Evolutionary conservation across 768 basidiomycete genomes (phyloP).

Genomic region (Lentinula boryana): DNA sequence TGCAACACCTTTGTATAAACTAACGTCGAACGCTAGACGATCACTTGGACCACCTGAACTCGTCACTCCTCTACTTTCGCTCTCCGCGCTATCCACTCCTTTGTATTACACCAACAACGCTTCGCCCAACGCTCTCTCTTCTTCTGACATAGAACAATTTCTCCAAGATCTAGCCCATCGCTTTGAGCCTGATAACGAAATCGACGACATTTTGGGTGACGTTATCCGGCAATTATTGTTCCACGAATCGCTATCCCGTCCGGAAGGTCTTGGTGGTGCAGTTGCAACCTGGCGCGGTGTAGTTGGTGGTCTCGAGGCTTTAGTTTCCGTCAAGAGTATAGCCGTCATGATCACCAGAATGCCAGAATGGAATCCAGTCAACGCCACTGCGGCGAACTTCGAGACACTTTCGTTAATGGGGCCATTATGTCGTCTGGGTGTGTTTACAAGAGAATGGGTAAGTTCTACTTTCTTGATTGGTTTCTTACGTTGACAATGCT

Average conservation of each 20-base stretch:
- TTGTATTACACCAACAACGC: conserved; percentile 43
- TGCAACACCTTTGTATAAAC: not conserved
- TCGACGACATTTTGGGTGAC: conserved; percentile 74
- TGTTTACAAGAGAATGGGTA: conserved; percentile 90
- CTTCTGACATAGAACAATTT: conserved; percentile 72
- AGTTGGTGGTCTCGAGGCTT: conserved; percentile 70
- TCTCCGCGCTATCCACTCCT: conserved; percentile 65
- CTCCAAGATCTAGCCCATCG: conserved; percentile 78
- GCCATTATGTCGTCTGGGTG: conserved; percentile 75
- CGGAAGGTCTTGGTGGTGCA: conserved; percentile 65
- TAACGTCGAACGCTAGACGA: conserved; percentile 37
- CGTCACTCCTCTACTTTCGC: conserved; percentile 70
- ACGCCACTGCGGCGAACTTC: conserved; percentile 54
- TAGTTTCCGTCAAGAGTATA: conserved; percentile 78
- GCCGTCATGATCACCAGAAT: conserved; percentile 75
- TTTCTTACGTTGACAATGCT: not conserved
- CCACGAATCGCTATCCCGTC: conserved; percentile 56
- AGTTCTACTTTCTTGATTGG: conserved; percentile 15
- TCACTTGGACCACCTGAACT: conserved; percentile 75
- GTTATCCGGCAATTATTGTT: conserved; percentile 58
- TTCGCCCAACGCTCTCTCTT: conserved; percentile 44
- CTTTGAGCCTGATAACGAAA: conserved; percentile 74
- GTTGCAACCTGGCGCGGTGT: conserved; percentile 86
- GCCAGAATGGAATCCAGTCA: conserved; percentile 64
- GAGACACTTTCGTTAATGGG: conserved; percentile 73